These are phyloP conservation scores for Paracamarosporium sp. DNA, from an alignment of 2,329 filamentous ascomycete genomes.

Conservation along the genomic window DNA sequence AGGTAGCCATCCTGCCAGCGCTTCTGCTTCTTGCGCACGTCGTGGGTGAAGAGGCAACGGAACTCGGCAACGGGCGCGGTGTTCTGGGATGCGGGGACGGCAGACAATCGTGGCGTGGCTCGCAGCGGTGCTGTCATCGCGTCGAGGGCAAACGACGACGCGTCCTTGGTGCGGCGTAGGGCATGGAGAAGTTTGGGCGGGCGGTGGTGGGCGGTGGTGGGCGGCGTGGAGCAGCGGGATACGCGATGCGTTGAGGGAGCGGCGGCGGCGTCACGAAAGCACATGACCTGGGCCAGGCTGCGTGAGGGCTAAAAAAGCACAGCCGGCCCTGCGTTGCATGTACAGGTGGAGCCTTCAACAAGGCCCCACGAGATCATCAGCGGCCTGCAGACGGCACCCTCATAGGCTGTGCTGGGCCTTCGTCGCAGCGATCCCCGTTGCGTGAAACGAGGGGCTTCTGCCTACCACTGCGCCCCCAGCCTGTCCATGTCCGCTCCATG, in stretches of 20 bases:
- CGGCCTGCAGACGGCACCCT: not conserved
- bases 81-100: conserved; percentile 61
- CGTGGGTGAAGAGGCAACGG: conserved; percentile 85
- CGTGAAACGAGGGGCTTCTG: conserved; percentile 29
- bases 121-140: conserved; percentile 36
- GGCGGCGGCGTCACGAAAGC: conserved; percentile 5
- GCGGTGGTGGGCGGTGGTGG: conserved; percentile 10
- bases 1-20: conserved; percentile 92
- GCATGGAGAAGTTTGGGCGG: conserved; percentile 3
- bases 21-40: conserved; percentile 85
- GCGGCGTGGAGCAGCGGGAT: conserved; percentile 2
- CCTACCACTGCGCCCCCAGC: conserved; percentile 14
- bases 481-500: conserved; percentile 3
- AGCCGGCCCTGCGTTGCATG: not conserved
- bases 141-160: conserved; percentile 11
- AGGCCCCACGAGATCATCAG: conserved; percentile 1
- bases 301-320: not conserved
- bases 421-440: not conserved
- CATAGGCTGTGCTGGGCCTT: not conserved
- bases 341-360: not conserved
- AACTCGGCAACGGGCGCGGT: conserved; percentile 82
- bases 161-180: not conserved
- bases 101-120: conserved; percentile 29
- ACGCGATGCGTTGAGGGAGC: conserved; percentile 16
- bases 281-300: conserved; percentile 3